Conservation (phyloP, 225 moss, liverwort and hornwort genomes). For the Rhytidiadelphus loreus region DNA sequence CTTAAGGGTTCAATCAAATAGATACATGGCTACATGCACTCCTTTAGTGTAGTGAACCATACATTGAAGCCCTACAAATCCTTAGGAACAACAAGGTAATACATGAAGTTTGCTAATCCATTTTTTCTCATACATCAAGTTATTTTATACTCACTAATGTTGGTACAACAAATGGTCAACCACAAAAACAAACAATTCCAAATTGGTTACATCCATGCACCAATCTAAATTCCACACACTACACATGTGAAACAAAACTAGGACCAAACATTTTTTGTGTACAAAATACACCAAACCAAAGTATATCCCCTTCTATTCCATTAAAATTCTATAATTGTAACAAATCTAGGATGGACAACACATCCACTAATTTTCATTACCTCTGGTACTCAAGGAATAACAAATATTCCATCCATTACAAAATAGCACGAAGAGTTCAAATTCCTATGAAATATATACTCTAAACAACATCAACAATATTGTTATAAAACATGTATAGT, state of each 20-base stretch:
- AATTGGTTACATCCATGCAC: background rate
- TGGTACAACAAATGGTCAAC: background rate
- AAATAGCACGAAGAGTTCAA: background rate
- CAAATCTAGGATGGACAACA: background rate
- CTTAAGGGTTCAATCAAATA: background rate
- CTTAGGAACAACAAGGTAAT: background rate
- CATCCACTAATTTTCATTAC: accelerated
- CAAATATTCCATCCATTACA: background rate
- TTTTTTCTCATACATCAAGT: background rate
- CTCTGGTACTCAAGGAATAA: accelerated
- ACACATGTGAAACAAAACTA: background rate
- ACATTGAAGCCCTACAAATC: background rate
- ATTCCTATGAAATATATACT: background rate
- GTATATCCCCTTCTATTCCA: background rate
- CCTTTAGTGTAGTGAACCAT: accelerated
- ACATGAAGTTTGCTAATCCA: accelerated
- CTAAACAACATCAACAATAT: too few species aligned
- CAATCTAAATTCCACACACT: accelerated
- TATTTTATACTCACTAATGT: background rate
- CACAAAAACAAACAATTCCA: background rate
- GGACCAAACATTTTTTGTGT: too few species aligned
- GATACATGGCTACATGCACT: too few species aligned
- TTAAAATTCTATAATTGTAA: background rate
- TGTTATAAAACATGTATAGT: too few species aligned
- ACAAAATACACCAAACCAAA: too few species aligned